Conservation (phyloP, 2,329 filamentous ascomycete genomes). For the Neospermospora avenae region DNA sequence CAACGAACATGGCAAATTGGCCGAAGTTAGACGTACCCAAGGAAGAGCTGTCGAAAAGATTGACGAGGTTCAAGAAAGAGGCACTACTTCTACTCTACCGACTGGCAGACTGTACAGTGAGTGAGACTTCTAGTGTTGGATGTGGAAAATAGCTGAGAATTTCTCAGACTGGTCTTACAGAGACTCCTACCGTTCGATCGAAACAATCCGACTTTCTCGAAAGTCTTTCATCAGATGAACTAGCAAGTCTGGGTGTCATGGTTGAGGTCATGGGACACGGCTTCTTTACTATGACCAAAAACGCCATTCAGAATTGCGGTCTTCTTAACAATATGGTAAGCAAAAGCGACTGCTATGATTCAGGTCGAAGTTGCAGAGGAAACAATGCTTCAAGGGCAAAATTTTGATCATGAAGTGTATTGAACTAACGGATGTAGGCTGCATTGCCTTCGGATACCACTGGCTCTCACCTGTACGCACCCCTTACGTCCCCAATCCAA, state of each 20-base stretch:
- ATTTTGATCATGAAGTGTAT: neutral
- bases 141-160: neutral
- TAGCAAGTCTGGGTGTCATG: constrained; percentile 25
- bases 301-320: constrained; percentile 2
- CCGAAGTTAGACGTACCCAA: constrained; percentile 20
- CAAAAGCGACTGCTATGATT: neutral
- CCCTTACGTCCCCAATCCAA: constrained; percentile 5
- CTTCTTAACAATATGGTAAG: constrained; percentile 3
- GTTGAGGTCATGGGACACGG: constrained; percentile 30
- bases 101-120: constrained; percentile 23
- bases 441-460: neutral
- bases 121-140: neutral
- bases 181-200: constrained; percentile 12
- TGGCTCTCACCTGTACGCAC: constrained; percentile 1
- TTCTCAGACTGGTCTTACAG: constrained; percentile 10
- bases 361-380: neutral
- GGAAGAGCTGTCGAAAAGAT: constrained; percentile 10
- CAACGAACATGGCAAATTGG: constrained; percentile 16
- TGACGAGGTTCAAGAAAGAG: constrained; percentile 18
- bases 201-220: constrained; percentile 25
- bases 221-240: constrained; percentile 14
- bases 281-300: constrained; percentile 25
- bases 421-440: neutral
- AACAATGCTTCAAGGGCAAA: too few species aligned
- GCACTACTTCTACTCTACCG: constrained; percentile 23